A percentile compares a stretch with the other conserved stretches of the same genome.
Evolutionary conservation across 257 asterid genomes (phyloP).

Genomic region (Gentiana dahurica): DNA sequence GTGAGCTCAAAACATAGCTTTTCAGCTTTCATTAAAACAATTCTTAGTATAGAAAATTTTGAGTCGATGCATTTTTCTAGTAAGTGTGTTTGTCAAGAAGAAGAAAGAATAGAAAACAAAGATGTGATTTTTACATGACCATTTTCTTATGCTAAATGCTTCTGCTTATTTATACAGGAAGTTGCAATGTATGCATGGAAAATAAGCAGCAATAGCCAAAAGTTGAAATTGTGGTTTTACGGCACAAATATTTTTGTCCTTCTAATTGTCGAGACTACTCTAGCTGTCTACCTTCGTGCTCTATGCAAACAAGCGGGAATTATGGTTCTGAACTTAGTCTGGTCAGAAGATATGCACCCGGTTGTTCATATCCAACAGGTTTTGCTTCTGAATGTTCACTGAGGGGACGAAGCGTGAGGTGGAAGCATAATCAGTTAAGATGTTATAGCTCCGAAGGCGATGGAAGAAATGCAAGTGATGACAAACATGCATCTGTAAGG

Average conservation of each 20-base stretch:
- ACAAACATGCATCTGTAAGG: constrained; percentile 32
- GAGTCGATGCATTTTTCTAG: too few species aligned
- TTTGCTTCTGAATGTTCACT: constrained; percentile 29
- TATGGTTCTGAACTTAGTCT: constrained; percentile 27
- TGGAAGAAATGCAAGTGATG: constrained; percentile 81
- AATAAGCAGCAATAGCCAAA: constrained; percentile 35
- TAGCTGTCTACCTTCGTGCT: constrained; percentile 27
- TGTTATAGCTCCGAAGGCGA: constrained; percentile 84
- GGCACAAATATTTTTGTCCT: constrained; percentile 27
- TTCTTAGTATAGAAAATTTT: too few species aligned
- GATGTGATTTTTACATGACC: too few species aligned
- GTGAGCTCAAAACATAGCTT: too few species aligned
- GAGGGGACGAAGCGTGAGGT: constrained; percentile 28
- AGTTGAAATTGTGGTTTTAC: constrained; percentile 43
- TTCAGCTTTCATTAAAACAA: too few species aligned
- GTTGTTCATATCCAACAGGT: constrained; percentile 25
- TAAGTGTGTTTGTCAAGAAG: too few species aligned
- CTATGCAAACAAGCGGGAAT: constrained; percentile 19
- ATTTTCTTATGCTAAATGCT: constrained; percentile 5
- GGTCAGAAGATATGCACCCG: constrained; percentile 30
- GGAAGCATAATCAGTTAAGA: constrained; percentile 37
- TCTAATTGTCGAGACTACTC: constrained; percentile 32
- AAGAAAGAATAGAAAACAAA: too few species aligned
- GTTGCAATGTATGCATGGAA: constrained; percentile 66
- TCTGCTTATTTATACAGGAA: constrained; percentile 21